These are phyloP conservation scores for Cercospora brassicicola DNA, from an alignment of 2,329 filamentous ascomycete species.

Conservation along the genomic window DNA sequence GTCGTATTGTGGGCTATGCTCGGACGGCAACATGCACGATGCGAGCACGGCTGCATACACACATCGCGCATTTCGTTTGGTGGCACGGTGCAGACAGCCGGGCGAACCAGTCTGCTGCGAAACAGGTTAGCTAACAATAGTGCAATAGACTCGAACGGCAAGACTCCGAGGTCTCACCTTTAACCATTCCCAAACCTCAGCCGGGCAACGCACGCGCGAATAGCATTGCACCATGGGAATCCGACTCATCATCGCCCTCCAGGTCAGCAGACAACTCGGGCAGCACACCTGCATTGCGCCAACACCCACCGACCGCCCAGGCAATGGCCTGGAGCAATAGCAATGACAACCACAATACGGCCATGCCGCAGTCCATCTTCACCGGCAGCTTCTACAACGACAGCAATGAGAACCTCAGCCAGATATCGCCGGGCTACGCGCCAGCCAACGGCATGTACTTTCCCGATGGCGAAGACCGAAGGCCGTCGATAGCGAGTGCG, in stretches of 20 bases:
- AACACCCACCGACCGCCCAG: conserved; percentile 55
- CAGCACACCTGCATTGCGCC: conserved; percentile 47
- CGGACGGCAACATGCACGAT: conserved; percentile 11
- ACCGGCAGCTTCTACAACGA: conserved; percentile 64
- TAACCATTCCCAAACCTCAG: conserved; percentile 41
- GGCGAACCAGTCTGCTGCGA: conserved; percentile 17
- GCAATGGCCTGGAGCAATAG: conserved; percentile 49
- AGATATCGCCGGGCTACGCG: conserved; percentile 70
- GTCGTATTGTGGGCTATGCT: not conserved
- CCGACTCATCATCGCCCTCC: conserved; percentile 33
- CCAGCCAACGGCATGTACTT: conserved; percentile 54
- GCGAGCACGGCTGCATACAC: not conserved
- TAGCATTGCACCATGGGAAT: conserved; percentile 53
- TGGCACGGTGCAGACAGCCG: conserved; percentile 15
- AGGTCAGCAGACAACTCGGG: conserved; percentile 47
- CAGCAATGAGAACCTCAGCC: conserved; percentile 68
- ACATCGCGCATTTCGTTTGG: conserved; percentile 29
- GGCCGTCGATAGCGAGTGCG: conserved; percentile 85
- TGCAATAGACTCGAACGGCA: conserved; percentile 44
- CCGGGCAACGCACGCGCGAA: conserved; percentile 48
- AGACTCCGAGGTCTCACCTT: conserved; percentile 48
- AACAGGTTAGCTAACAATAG: conserved; percentile 33
- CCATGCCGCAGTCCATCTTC: conserved; percentile 45
- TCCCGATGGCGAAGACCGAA: conserved; percentile 69
- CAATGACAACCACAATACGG: conserved; percentile 38